Base-by-base conservation (phyloP, 1,139 yeast species). In the Blastobotrys ciferrii region DNA sequence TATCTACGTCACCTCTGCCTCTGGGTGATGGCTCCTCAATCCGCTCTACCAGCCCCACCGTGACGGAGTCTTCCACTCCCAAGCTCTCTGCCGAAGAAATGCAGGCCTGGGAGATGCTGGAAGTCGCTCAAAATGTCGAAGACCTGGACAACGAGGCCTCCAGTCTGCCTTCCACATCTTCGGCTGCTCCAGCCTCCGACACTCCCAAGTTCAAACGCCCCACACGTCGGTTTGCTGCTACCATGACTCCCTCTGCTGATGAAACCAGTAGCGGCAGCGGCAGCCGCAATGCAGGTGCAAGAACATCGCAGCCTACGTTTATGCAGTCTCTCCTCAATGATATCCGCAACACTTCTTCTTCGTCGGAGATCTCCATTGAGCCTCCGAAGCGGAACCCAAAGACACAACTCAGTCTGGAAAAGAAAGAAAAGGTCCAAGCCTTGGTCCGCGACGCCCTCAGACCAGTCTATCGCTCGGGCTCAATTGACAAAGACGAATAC, bases 371-470 rank as follows among this genome's bases (percentile, higher is more conserved):
- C 28, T 36, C 40, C 19, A 31, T 43, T 20, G 45, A 35, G 18
- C 35, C 42, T 7, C 20, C 20, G 23, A 38, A 14, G 18, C 13
- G 37, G n/a, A 15, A 13, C 12, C 38, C 33, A 23, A 17, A 33
- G 12, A 18, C 18, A 11, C 38, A 40, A 40, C 61, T 77, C 25
- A 60, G 74, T 0, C 65, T 72, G 17, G 75, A 71, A 31, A 77
- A 76, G 51, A 82, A 82, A 56, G 63, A 65, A 5, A 66, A 62
- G 48, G 74, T 82, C 17, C 87, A 82, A 58, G 68, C 62, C 20
- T 72, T 78, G 50, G 82, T 83, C 5, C 66, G 87, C 33, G 68
- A 70, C 28, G 71, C 66, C 14, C 62, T 83, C 31, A 66, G 81
- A 39, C 80, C 81, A 0, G 63, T 76, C 25, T 81, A 78, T 57